These are phyloP conservation scores for Candida neerlandica DNA, from an alignment of 1,139 yeast species.

Conservation along the genomic window DNA sequence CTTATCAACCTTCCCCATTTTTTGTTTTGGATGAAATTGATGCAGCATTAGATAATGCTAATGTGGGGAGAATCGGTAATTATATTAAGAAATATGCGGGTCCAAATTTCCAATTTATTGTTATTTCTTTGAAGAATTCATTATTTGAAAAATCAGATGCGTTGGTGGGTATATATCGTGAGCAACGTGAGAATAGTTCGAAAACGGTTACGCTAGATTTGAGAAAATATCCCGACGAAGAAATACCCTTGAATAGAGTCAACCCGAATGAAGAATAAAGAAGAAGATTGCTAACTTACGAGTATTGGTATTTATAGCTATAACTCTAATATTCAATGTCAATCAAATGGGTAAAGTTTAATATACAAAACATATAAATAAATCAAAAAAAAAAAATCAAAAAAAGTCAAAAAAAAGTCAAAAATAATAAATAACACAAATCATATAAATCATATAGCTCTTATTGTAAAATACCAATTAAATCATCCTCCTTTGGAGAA, in stretches of 20 bases:
- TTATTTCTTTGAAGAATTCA: slow-evolving; percentile 86
- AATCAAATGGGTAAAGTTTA: background rate
- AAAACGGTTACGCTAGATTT: slow-evolving; percentile 75
- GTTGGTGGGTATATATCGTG: slow-evolving; percentile 90
- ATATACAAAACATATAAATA: background rate
- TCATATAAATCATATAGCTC: background rate
- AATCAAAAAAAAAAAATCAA: background rate
- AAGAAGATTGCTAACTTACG: no score
- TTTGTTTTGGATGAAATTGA: slow-evolving; percentile 96
- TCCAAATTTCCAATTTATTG: slow-evolving; percentile 86
- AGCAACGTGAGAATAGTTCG: slow-evolving; percentile 76
- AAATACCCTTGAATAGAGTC: slow-evolving; percentile 20
- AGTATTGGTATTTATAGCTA: background rate
- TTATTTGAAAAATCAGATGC: slow-evolving; percentile 89
- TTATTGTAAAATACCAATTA: background rate
- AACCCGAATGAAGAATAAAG: no score
- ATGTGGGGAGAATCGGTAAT: slow-evolving; percentile 81
- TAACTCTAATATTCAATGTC: background rate
- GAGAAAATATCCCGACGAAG: slow-evolving; percentile 57
- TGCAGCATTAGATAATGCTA: slow-evolving; percentile 92
- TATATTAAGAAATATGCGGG: slow-evolving; percentile 80
- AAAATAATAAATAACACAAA: no score
- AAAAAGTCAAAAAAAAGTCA: background rate
- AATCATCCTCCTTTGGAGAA: background rate
- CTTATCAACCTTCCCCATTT: slow-evolving; percentile 92